phyloP scores from a whole-genome alignment of 1,284 basidiomycete species.

The Naganishia liquefaciens region DNA sequence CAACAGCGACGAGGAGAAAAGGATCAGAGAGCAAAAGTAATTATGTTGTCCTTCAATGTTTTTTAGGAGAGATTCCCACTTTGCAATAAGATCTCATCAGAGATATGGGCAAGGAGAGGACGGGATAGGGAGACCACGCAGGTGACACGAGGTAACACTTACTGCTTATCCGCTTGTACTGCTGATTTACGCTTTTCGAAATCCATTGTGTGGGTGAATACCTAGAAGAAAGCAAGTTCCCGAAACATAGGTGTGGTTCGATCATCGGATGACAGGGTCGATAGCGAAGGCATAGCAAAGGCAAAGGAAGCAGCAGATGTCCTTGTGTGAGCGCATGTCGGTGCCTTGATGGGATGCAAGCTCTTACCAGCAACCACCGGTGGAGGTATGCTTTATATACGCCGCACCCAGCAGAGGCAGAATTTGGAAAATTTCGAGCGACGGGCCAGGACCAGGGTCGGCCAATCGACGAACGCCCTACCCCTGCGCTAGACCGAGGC shows the following conservation, averaged over 20 bases:
- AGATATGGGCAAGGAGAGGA: conserved; percentile 32
- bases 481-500: not conserved
- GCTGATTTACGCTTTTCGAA: conserved; percentile 4
- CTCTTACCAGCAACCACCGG: not conserved
- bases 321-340: no score
- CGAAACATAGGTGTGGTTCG: not conserved
- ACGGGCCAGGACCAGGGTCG: not conserved
- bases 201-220: conserved; percentile 1
- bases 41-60: conserved; percentile 54
- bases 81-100: conserved; percentile 57
- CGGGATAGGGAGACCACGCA: not conserved
- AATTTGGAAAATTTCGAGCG: conserved; percentile 15
- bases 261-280: conserved; percentile 2
- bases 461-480: conserved; percentile 15
- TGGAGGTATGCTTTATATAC: conserved; percentile 15
- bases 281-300: not conserved
- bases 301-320: not conserved
- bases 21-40: conserved; percentile 57
- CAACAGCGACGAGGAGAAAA: conserved; percentile 38
- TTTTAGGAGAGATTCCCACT: conserved; percentile 66
- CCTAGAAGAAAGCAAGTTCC: conserved; percentile 9
- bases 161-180: conserved; percentile 12
- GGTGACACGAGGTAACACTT: not conserved
- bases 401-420: conserved; percentile 4
- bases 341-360: no score